Percentiles rank a stretch among this genome's conserved stretches.
Evolutionary conservation across 108 stramenopile genomes (phyloP).

Genomic region (Skeletonema costatum): DNA sequence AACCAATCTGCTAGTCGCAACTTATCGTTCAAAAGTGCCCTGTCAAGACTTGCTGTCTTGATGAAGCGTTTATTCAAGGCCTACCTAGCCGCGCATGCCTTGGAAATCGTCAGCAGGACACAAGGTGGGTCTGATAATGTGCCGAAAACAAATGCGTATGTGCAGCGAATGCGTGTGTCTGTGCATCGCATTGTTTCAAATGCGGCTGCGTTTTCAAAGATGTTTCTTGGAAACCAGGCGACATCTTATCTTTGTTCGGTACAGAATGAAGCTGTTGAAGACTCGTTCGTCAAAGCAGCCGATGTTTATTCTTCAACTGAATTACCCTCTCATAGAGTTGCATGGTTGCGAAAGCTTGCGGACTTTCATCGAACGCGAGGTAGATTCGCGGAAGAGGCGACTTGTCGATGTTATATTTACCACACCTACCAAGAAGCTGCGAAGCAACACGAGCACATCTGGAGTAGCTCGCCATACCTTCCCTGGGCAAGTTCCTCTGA

Average conservation of each 20-base stretch:
- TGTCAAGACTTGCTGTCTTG: conserved; percentile 79
- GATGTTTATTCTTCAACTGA: conserved; percentile 88
- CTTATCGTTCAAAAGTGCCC: conserved; percentile 81
- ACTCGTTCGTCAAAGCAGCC: conserved; percentile 84
- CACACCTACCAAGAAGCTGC: conserved; percentile 75
- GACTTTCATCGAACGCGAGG: conserved; percentile 78
- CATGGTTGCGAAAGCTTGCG: conserved; percentile 84
- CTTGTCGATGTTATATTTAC: conserved; percentile 83
- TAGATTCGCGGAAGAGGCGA: conserved; percentile 87
- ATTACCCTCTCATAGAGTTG: conserved; percentile 81
- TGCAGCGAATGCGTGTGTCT: conserved; percentile 70
- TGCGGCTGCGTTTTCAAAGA: conserved; percentile 78
- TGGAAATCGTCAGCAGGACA: conserved; percentile 60
- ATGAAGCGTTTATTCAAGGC: conserved; percentile 84
- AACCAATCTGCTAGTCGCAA: conserved; percentile 85
- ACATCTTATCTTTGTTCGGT: conserved; percentile 50
- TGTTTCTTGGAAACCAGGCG: conserved; percentile 80
- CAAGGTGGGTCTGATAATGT: conserved; percentile 29
- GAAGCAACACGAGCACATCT: conserved; percentile 70
- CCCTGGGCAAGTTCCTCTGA: conserved; percentile 82
- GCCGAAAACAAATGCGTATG: conserved; percentile 51
- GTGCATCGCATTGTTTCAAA: conserved; percentile 81
- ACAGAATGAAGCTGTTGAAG: conserved; percentile 88
- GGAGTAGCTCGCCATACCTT: conserved; percentile 84
- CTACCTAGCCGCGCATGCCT: conserved; percentile 87